phyloP scores from a whole-genome alignment of 106 monocot genomes.

The Acorus calamus region DNA sequence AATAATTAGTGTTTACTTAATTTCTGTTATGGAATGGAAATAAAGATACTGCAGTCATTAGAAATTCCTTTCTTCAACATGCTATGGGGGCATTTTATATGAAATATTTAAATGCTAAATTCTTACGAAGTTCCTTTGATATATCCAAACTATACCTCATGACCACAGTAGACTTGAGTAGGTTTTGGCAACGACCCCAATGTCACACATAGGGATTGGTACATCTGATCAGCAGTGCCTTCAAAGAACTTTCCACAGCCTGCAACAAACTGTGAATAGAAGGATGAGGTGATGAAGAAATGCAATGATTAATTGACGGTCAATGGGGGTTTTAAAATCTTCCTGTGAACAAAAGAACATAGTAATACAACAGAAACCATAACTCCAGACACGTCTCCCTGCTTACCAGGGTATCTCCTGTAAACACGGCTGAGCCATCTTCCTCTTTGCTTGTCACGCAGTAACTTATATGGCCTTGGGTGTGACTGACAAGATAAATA shows the following conservation, averaged over 20 bases:
- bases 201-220: conserved; percentile 84
- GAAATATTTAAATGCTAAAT: too few species aligned
- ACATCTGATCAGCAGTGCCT: conserved; percentile 95
- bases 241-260: conserved; percentile 99
- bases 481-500: conserved; percentile 49
- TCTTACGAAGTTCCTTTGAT: too few species aligned
- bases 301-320: too few species aligned
- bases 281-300: not conserved
- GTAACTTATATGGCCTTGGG: conserved; percentile 94
- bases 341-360: not conserved
- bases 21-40: too few species aligned
- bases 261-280: conserved; percentile 63
- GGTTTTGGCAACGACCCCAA: conserved; percentile 84
- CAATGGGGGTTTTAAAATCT: too few species aligned
- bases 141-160: conserved; percentile 52
- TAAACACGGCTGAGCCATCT: conserved; percentile 83
- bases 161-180: conserved; percentile 92
- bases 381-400: not conserved
- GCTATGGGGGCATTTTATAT: too few species aligned
- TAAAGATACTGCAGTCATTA: too few species aligned
- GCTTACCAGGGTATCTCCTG: conserved; percentile 93
- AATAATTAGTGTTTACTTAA: too few species aligned
- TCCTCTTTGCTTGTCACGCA: conserved; percentile 61
- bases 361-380: not conserved
- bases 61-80: too few species aligned